A percentile compares a stretch with the other conserved stretches of the same genome.
Evolutionary conservation across 2,329 filamentous ascomycete species (phyloP).

Genomic region (Pezicula carpinea): DNA sequence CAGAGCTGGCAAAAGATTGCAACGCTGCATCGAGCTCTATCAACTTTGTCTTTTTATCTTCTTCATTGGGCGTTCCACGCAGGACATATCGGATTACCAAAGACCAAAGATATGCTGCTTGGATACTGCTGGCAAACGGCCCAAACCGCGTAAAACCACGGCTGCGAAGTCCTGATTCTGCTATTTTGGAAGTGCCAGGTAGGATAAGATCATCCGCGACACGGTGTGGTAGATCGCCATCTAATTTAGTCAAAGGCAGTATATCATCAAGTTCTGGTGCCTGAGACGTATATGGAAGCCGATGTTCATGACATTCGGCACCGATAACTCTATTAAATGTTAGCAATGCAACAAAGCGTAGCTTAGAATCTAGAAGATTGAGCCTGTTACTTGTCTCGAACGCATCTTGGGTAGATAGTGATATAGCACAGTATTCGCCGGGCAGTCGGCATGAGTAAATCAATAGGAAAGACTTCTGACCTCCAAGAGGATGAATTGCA

Average conservation of each 20-base stretch:
- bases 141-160: slow-evolving; percentile 8
- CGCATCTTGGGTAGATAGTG: too few species aligned
- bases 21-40: slow-evolving; percentile 8
- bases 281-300: slow-evolving; percentile 11
- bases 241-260: slow-evolving; percentile 5
- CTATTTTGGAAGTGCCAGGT: slow-evolving; percentile 6
- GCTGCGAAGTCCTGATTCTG: neutral
- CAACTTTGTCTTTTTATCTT: slow-evolving; percentile 2
- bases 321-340: slow-evolving; percentile 7
- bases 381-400: too few species aligned
- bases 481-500: too few species aligned
- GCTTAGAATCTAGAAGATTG: too few species aligned
- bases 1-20: slow-evolving; percentile 9
- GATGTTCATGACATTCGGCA: slow-evolving; percentile 5
- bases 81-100: slow-evolving; percentile 9
- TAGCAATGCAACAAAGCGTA: too few species aligned
- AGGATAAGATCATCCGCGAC: slow-evolving; percentile 11
- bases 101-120: slow-evolving; percentile 10
- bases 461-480: too few species aligned
- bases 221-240: slow-evolving; percentile 1
- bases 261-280: slow-evolving; percentile 8
- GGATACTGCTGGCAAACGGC: slow-evolving; percentile 9
- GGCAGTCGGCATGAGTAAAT: too few species aligned
- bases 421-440: too few species aligned
- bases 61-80: neutral